Evolutionary conservation across 495 filamentous ascomycete genomes (phyloP).

Genomic region (Xylaria castorea): DNA sequence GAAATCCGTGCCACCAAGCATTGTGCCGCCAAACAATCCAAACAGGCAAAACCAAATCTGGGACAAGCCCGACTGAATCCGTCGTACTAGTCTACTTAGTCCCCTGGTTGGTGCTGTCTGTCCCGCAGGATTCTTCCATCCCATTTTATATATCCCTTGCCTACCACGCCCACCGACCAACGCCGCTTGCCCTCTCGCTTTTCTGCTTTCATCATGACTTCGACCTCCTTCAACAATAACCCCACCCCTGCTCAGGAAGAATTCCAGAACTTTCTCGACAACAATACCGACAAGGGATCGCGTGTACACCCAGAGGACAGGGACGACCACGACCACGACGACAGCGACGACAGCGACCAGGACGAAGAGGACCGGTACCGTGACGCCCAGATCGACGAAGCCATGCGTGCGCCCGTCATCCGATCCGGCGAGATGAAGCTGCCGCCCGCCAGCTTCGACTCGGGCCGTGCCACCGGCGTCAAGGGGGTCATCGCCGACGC

Average conservation of each 20-base stretch:
- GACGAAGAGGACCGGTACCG: constrained; percentile 64
- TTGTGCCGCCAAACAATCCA: constrained; percentile 23
- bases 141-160: constrained; percentile 23
- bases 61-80: constrained; percentile 11
- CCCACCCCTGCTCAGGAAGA: constrained; percentile 79
- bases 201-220: constrained; percentile 57
- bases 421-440: constrained; percentile 64
- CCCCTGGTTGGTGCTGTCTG: background rate
- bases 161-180: constrained; percentile 10
- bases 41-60: constrained; percentile 13
- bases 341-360: constrained; percentile 48
- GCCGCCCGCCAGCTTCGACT: constrained; percentile 69
- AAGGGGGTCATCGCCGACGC: constrained; percentile 99
- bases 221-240: constrained; percentile 41
- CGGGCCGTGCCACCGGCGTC: constrained; percentile 81
- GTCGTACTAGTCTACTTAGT: background rate
- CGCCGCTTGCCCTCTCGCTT: constrained; percentile 28
- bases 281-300: constrained; percentile 53
- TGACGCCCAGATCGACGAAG: constrained; percentile 64
- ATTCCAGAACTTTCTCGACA: constrained; percentile 75
- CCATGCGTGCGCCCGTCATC: constrained; percentile 63
- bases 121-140: background rate
- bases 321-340: constrained; percentile 52
- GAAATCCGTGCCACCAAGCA: constrained; percentile 18
- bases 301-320: constrained; percentile 62